Evolutionary conservation across 176 grass and related monocot species (phyloP).

Genomic region (Oryza meridionalis): DNA sequence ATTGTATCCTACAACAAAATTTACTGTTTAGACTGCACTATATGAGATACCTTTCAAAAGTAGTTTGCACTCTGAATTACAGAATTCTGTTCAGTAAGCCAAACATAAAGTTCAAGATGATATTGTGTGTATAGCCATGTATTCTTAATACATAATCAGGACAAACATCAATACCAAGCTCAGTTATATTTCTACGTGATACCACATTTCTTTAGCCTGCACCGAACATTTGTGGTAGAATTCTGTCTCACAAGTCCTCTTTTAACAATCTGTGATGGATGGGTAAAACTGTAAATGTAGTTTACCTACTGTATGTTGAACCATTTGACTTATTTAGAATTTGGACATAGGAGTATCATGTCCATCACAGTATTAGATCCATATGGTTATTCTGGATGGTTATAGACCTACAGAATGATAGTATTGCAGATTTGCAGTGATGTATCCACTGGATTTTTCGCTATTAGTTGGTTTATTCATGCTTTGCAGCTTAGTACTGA

Average conservation of each 20-base stretch:
- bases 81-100: not conserved
- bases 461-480: conserved; percentile 2
- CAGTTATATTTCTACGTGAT: not conserved
- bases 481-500: conserved; percentile 27
- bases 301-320: conserved; percentile 3
- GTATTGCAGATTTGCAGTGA: not conserved
- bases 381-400: conserved; percentile 1
- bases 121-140: not conserved
- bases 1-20: not conserved
- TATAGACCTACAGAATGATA: not conserved
- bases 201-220: not conserved
- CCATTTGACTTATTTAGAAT: not conserved
- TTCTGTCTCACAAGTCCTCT: not conserved
- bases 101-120: not conserved
- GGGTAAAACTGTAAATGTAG: not conserved
- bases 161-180: not conserved
- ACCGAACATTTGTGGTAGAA: not conserved
- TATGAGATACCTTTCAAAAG: not conserved
- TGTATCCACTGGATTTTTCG: conserved; percentile 9
- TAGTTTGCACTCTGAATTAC: conserved; percentile 11
- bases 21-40: not conserved
- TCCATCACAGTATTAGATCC: not conserved
- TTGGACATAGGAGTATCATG: conserved; percentile 6
- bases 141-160: conserved; percentile 5
- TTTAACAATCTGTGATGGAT: not conserved